phyloP scores from a whole-genome alignment of 139 green algal genomes.

The Chlorella sp. region DNA sequence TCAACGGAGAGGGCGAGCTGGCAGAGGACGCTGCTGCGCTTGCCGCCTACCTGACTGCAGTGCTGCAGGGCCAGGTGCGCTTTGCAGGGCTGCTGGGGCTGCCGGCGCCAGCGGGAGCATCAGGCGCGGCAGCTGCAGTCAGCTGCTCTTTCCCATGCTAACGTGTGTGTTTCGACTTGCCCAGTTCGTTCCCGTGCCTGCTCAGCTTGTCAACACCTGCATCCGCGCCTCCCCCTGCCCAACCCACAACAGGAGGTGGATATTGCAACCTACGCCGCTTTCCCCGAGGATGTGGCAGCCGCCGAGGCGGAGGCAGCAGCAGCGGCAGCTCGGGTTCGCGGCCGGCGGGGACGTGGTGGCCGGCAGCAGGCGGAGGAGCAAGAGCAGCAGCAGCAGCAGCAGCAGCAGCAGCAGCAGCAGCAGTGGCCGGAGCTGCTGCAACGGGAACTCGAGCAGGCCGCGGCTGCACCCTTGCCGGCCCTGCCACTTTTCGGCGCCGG shows the following conservation, averaged over 20 bases:
- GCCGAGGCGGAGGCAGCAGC: neutral
- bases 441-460: neutral
- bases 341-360: neutral
- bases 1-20: slow-evolving; percentile 56
- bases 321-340: too few relatives aligned
- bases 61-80: slow-evolving; percentile 10
- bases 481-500: neutral
- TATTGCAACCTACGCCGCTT: slow-evolving; percentile 7
- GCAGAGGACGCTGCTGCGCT: slow-evolving; percentile 31
- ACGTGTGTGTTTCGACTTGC: too few relatives aligned
- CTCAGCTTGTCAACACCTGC: too few relatives aligned
- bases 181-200: too few relatives aligned
- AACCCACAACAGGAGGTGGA: neutral
- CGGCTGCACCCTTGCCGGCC: neutral
- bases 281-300: slow-evolving; percentile 5
- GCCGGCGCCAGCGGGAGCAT: neutral
- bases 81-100: neutral
- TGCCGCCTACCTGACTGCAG: slow-evolving; percentile 26
- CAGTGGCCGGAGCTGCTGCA: slow-evolving; percentile 3
- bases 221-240: too few relatives aligned
- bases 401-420: slow-evolving; percentile 5
- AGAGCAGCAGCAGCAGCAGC: neutral
- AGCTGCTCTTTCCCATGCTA: too few relatives aligned
- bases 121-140: too few relatives aligned
- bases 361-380: neutral